A percentile compares a stretch with the other conserved stretches of the same genome.
Evolutionary conservation across 1,284 basidiomycete genomes (phyloP).

Genomic region (Pascua guehoae): DNA sequence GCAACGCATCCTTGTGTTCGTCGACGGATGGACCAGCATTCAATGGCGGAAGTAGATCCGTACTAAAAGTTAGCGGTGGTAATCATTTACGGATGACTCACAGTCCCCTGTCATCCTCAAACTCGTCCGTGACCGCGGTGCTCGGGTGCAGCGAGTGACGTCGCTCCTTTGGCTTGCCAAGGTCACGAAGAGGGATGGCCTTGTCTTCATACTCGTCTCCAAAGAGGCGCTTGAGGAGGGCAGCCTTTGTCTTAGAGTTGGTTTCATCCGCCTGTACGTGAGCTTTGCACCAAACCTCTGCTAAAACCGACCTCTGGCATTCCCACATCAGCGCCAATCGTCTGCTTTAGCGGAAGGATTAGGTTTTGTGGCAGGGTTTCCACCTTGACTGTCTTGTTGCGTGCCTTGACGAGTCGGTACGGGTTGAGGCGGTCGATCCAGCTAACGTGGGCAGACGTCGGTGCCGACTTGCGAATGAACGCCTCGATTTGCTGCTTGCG

Average conservation of each 20-base stretch:
- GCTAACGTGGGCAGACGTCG: constrained; percentile 50
- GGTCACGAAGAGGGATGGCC: neutral
- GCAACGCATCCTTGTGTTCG: constrained; percentile 56
- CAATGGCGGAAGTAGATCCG: constrained; percentile 39
- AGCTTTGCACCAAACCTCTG: neutral
- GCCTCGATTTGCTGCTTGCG: constrained; percentile 71
- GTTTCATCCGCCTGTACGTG: neutral
- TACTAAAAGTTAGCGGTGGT: constrained; percentile 15
- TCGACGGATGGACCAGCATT: constrained; percentile 32
- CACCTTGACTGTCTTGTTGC: constrained; percentile 68
- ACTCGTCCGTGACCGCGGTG: constrained; percentile 15
- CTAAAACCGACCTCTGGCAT: neutral
- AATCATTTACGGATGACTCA: constrained; percentile 12
- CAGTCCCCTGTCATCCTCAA: constrained; percentile 40
- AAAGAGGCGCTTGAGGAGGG: constrained; percentile 27
- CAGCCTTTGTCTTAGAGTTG: constrained; percentile 17
- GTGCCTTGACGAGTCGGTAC: constrained; percentile 73
- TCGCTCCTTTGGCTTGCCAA: neutral
- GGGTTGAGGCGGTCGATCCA: constrained; percentile 83
- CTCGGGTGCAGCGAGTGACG: no score
- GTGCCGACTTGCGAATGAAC: constrained; percentile 52
- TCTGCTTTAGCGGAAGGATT: constrained; percentile 71
- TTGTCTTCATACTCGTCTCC: constrained; percentile 27
- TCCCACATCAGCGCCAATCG: constrained; percentile 62
- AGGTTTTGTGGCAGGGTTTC: constrained; percentile 67